Evolutionary conservation across 345 rosid species (phyloP).

Genomic region (Populus tremula): DNA sequence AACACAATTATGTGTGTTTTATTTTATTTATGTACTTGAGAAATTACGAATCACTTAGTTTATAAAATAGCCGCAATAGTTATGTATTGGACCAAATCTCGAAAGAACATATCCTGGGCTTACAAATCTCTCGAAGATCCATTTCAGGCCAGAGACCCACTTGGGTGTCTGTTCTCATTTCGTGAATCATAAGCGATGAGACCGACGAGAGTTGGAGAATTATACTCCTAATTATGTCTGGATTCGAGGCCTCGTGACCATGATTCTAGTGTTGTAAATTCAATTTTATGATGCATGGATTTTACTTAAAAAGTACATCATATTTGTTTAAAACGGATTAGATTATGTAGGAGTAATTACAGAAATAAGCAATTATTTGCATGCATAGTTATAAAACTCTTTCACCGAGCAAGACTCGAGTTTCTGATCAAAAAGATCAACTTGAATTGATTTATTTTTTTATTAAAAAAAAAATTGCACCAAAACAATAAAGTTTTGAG

Average conservation of each 20-base stretch:
- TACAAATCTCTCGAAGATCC: not conserved
- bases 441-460: accelerated
- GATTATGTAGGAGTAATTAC: too few relatives aligned
- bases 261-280: too few relatives aligned
- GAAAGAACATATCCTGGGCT: not conserved
- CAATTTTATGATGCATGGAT: too few relatives aligned
- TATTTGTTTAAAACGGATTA: too few relatives aligned
- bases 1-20: too few relatives aligned
- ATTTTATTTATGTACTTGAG: too few relatives aligned
- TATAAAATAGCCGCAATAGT: not conserved
- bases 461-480: too few relatives aligned
- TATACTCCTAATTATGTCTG: not conserved
- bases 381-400: too few relatives aligned
- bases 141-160: not conserved
- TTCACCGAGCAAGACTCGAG: accelerated
- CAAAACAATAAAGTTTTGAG: too few relatives aligned
- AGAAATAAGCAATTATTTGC: not conserved
- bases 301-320: too few relatives aligned
- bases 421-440: too few relatives aligned
- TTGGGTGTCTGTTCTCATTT: not conserved
- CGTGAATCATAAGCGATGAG: not conserved
- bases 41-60: too few relatives aligned
- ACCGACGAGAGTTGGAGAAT: not conserved
- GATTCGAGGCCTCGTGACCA: not conserved
- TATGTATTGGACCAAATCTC: not conserved